Evolutionary conservation across 345 rosid genomes (phyloP).

Genomic region (Eucalyptus marginata): DNA sequence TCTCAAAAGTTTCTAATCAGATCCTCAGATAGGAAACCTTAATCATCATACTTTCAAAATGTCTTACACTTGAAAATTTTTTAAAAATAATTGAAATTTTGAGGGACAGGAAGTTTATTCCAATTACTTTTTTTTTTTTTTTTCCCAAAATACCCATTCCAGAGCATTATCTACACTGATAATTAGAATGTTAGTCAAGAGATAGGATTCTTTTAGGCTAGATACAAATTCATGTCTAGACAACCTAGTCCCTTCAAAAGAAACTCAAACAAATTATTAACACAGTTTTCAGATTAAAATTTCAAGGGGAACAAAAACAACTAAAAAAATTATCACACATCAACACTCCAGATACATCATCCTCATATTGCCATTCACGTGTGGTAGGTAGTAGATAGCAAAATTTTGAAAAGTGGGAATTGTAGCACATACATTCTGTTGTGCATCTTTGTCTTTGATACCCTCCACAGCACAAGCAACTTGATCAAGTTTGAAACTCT

Average conservation of each 20-base stretch:
- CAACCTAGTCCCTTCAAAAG: not conserved
- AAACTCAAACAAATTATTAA: not conserved
- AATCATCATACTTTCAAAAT: not conserved
- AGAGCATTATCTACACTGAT: not conserved
- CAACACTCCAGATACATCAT: not conserved
- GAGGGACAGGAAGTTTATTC: not conserved
- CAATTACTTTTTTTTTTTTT: not conserved
- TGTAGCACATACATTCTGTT: constrained; percentile 69
- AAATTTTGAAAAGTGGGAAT: not conserved
- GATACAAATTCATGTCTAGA: not conserved
- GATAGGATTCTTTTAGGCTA: not conserved
- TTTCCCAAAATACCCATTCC: not conserved
- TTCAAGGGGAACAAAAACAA: not conserved
- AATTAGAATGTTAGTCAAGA: not conserved
- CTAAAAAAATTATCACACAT: not conserved
- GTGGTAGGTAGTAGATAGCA: not conserved
- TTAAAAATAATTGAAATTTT: not conserved
- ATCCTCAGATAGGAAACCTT: not conserved
- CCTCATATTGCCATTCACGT: not conserved
- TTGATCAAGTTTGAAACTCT: constrained; percentile 93
- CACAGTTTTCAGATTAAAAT: not conserved
- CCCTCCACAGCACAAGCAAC: constrained; percentile 93
- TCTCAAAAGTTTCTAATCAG: not conserved
- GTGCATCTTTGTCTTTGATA: constrained; percentile 93
- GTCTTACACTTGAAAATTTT: not conserved